phyloP scores from a whole-genome alignment of 2,329 filamentous ascomycete genomes.

The Aureobasidium sp. region DNA sequence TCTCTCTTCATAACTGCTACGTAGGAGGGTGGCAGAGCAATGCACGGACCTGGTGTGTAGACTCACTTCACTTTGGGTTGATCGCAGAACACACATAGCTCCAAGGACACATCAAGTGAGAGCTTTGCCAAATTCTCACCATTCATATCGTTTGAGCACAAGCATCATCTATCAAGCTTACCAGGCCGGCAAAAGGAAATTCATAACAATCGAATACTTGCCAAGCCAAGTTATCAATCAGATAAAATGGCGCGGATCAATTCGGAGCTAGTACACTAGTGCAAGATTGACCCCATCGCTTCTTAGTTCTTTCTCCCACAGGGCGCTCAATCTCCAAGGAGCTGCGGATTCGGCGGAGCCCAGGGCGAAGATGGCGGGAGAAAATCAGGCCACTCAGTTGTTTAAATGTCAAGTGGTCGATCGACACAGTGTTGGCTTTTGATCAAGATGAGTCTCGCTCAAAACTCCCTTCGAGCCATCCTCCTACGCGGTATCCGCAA shows the following conservation, averaged over 20 bases:
- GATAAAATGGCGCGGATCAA: slow-evolving; percentile 7
- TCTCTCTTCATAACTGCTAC: too few species aligned
- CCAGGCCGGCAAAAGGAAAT: too few species aligned
- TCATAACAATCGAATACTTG: too few species aligned
- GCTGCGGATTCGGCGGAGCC: not conserved
- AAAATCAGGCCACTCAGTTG: not conserved
- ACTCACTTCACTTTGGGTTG: too few species aligned
- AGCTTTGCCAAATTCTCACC: too few species aligned
- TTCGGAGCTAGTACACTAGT: not conserved
- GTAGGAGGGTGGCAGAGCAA: too few species aligned
- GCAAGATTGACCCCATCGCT: not conserved
- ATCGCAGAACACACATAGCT: too few species aligned
- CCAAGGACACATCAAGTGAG: too few species aligned
- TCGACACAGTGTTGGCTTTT: not conserved
- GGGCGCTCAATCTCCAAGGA: not conserved
- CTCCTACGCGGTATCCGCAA: not conserved
- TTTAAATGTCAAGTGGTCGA: not conserved
- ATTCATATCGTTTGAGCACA: too few species aligned
- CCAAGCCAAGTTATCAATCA: slow-evolving; percentile 6
- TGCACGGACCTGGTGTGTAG: too few species aligned
- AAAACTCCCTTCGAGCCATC: not conserved
- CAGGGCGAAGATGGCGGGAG: too few species aligned
- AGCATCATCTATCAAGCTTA: too few species aligned
- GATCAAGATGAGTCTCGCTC: not conserved
- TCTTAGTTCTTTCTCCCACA: not conserved